Base-by-base conservation (phyloP, 2,329 filamentous ascomycete genomes). In the Verticillium longisporum region DNA sequence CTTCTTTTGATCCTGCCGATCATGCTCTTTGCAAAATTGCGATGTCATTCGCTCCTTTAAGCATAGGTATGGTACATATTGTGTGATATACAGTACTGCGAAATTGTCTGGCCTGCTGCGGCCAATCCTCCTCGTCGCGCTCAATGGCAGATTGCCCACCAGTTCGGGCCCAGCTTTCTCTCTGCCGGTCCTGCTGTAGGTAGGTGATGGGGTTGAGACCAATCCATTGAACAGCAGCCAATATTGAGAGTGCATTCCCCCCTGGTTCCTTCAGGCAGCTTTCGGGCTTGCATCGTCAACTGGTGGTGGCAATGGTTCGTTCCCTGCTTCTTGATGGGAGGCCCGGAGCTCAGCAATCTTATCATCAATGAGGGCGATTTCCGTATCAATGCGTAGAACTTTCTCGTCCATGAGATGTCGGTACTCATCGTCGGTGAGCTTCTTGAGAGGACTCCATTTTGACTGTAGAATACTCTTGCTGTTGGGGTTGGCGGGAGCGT, bases 321-420 rank as follows among this genome's bases (percentile, higher is more conserved):
- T 21, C n/a, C 45, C 45, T 21, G 45, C n/a, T 6, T 26, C n/a
- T 18, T 21, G 45, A 4, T 50, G 18, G 21, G 45, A 50, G 18
- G 45, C 54, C 60, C 67, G 64, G 21, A 79, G 59, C 55, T 74
- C 72, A 1, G 70, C 82, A 66, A 95, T 90, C 68, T 85, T 86
- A 60, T 94, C 91, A 68, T 95, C 90, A 38, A 94, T 79, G 5
- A 95, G 73, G 0, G 90, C 87, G 72, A 95, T 92, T 63, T 94
- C 89, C 1, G 85, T 89, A 65, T 95, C 88, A 3, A 94, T 76
- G 64, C 79, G 82, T 32, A 94, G 71, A 50, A 92, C 75, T 74
- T 88, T 91, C 71, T 93, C 89, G 34, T 81, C 78, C 68, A 95
- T 78, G 75, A 92, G 86, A 1, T 81, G 75, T 62, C 83, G 82